Conservation (phyloP, 192 early-diverging fungal species). For the Backusella sp. region DNA sequence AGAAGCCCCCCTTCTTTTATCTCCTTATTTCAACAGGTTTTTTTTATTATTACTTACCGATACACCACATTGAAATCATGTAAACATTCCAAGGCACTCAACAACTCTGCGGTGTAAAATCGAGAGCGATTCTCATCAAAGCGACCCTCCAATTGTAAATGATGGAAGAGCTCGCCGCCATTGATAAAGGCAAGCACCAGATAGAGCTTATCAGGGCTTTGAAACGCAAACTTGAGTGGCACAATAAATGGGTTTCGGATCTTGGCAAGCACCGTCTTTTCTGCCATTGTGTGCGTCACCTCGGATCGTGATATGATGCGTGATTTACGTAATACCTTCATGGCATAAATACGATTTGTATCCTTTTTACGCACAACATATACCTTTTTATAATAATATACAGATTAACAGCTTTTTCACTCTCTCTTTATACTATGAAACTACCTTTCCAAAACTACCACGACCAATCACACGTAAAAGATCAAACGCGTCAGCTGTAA, state of each 20-base stretch:
- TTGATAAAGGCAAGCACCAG: slow-evolving; percentile 94
- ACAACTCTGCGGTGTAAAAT: slow-evolving; percentile 93
- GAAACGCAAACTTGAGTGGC: slow-evolving; percentile 91
- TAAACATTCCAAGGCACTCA: slow-evolving; percentile 88
- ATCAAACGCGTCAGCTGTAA: slow-evolving; percentile 91
- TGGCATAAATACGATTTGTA: slow-evolving; percentile 92
- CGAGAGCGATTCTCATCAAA: slow-evolving; percentile 87
- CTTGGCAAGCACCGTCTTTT: slow-evolving; percentile 87
- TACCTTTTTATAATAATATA: slow-evolving; percentile 38
- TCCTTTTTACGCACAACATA: slow-evolving; percentile 94
- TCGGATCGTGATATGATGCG: slow-evolving; percentile 92
- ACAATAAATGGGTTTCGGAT: slow-evolving; percentile 94
- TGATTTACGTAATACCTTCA: slow-evolving; percentile 94
- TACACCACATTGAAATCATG: slow-evolving; percentile 89
- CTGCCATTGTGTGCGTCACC: slow-evolving; percentile 92
- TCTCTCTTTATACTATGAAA: background rate
- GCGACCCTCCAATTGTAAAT: slow-evolving; percentile 84
- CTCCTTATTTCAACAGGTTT: background rate
- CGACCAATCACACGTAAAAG: slow-evolving; percentile 95
- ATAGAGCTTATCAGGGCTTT: slow-evolving; percentile 93
- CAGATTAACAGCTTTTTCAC: background rate
- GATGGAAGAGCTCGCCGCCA: slow-evolving; percentile 97
- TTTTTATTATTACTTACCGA: slow-evolving; percentile 45
- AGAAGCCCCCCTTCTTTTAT: background rate
- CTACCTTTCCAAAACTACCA: slow-evolving; percentile 95